Evolutionary conservation across 352 stramenopile species (phyloP), one percentile per base, ranked within the genome.

Genomic region (Phytopythium sindhum): DNA sequence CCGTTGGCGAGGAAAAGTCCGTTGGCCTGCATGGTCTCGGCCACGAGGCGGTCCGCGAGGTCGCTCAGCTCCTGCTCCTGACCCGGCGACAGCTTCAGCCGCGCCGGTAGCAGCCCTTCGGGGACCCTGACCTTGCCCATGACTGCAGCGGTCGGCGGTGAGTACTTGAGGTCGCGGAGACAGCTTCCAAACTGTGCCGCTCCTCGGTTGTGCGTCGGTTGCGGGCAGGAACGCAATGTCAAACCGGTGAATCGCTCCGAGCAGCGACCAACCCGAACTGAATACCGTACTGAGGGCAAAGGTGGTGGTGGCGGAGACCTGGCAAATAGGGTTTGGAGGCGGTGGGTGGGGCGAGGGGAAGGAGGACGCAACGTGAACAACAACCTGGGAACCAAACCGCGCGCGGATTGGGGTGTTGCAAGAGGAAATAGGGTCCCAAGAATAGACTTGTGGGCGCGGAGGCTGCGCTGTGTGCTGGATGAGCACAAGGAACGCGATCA

Each of bases 1-100:
- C 68, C 66, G 56, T 71, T 65, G 28, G 69, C 61, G 57, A 85
- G 74, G 70, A 84, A 88, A 24, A 60, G 63, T 33, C 84, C 81
- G 64, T 85, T 75, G 7, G 74, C 70, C 15, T 81, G 70, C 47
- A 90, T 72, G 21, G 78, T 85, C 60, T 85, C 81, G 41, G 76
- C 77, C 45, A 90, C 70, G 63, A 90, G 77, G 17, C 67, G 65
- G 55, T 88, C 78, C 14, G 78, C 75, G 60, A 80, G 67, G 63
- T 84, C 69, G 23, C 67, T 73, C 35, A 90, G 53, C 24, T 66
- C 64, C 5, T 68, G 64, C 45, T 87, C 69, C 41, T 86, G 66
- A 10, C 53, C 63, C 26, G 54, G 67, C 10, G 72, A 75, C 39
- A 91, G 68, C 55, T 59, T 54, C 41, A 80, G 51, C 21, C 44